Evolutionary conservation across 2,329 filamentous ascomycete species (phyloP), one percentile per base, ranked within the genome.

Genomic region (Cryphonectria parasitica): DNA sequence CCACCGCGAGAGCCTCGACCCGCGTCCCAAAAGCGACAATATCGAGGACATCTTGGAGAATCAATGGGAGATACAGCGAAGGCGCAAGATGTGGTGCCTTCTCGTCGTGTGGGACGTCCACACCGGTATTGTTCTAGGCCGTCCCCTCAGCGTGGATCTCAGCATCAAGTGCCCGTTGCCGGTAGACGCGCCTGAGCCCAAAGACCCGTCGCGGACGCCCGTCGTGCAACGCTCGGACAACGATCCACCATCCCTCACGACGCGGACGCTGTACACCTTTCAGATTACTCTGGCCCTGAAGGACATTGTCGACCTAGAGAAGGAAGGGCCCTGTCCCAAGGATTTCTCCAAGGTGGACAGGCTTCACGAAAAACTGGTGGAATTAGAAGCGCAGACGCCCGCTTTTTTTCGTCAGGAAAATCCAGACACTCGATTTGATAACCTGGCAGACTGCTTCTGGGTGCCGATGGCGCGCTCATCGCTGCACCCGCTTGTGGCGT

Each of bases 201-300:
- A 79, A 34, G 83, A 85, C 72, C 80, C 83, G 11, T 82, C 82
- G 52, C 84, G 82, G 71, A 83, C 81, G 61, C 84, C 86, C 0
- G 82, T 89, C 54, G 74, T 83, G 17, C 80, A 82, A 22, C 82
- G 89, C 52, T 79, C 80, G 39, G 82, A 84, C 22, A 77, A 82
- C 22, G 87, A 89, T 61, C 84, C 86, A 2, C 88, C 89, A 1
- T 89, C 88, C 0, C 85, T 87, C 1, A 76, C 90, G 43, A 88
- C 88, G 1, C 82, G 84, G 61, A 78, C 83, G 0, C 77, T 90
- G 19, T 88, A 86, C 83, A 80, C 83, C 3, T 84, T 83, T 72
- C 79, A 85, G 64, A 76, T 87, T 25, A 81, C 83, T 68, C 76
- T 77, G n/a, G 83, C 84, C 2, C 78, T 90, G 31, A 83, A 84